Evolutionary conservation across 768 basidiomycete species (phyloP), one percentile per base, ranked within the genome.

Genomic region (Pulveroboletus ravenelii): DNA sequence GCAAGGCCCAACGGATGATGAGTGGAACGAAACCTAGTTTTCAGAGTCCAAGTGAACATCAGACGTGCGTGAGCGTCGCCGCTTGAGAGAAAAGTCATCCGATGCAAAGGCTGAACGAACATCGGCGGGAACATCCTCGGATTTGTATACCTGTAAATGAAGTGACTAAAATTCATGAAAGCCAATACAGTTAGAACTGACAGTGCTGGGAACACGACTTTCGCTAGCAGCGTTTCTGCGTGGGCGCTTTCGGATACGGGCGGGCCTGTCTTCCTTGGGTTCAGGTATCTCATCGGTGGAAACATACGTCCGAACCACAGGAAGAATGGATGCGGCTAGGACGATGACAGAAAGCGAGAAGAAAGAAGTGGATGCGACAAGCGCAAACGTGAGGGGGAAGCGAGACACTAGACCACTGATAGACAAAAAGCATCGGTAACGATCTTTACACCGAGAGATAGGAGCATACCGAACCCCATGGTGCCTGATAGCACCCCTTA

Each of bases 391-490:
- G 13, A 87, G 58, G 2, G 89, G 89, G 66, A 85, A 87, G 32
- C 84, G 81, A 30, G 84, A 79, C 31, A 85, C 74, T 6, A 89
- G 64, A 27, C 87, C 86, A 20, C 88, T 90, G 53, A 15, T 13
- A 39, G 44, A 43, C 35, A 17, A 10, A 42, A 51, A 35, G 52
- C 30, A 10, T 40, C n/a, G 44, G 43, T 36, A 20, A 36, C 39
- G 46, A 39, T 13, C 7, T 32, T 47, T 40, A 29, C 10, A 36
- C 29, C 5, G 27, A 48, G 44, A 18, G n/a, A 32, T 15, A 34
- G 29, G 25, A 40, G 55, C 78, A 52, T 61, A 88, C 90, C 86
- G 78, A 38, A 91, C 67, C 32, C 90, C 89, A 53, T 76, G 78
- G 54, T 81, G 85, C 34, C 78, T 75, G 29, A 87, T 78, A 17